Conservation (phyloP, 768 basidiomycete species). For the Lactifluus piperatus region DNA sequence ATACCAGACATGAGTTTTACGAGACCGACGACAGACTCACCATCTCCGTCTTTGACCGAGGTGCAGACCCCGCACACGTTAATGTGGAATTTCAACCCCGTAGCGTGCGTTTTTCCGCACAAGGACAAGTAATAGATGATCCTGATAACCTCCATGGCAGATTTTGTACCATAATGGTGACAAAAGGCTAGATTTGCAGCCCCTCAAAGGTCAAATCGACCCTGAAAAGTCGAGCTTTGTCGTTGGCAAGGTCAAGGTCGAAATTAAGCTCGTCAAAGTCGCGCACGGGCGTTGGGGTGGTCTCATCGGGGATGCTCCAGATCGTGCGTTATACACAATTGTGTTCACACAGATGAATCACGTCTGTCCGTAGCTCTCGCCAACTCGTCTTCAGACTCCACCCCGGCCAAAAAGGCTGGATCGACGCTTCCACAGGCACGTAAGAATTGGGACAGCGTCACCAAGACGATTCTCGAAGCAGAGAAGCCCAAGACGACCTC, state of each 20-base stretch:
- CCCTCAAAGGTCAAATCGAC: slow-evolving; percentile 76
- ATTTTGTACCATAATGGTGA: slow-evolving; percentile 60
- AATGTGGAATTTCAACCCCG: slow-evolving; percentile 55
- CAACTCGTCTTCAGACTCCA: slow-evolving; percentile 21
- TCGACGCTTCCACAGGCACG: slow-evolving; percentile 35
- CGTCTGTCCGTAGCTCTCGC: slow-evolving; percentile 25
- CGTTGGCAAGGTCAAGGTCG: slow-evolving; percentile 83
- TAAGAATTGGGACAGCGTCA: slow-evolving; percentile 91
- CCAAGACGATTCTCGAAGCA: slow-evolving; percentile 49
- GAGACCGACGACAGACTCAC: slow-evolving; percentile 72
- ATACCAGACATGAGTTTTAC: slow-evolving; percentile 62
- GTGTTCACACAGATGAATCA: neutral
- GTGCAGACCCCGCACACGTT: slow-evolving; percentile 57
- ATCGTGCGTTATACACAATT: slow-evolving; percentile 42
- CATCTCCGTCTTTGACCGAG: slow-evolving; percentile 71
- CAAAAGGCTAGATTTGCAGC: slow-evolving; percentile 61
- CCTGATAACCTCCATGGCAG: slow-evolving; percentile 26
- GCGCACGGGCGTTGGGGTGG: slow-evolving; percentile 62
- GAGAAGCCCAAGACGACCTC: slow-evolving; percentile 64
- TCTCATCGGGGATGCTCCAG: slow-evolving; percentile 66
- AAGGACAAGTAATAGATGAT: neutral
- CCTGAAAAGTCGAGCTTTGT: slow-evolving; percentile 50
- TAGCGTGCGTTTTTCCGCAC: slow-evolving; percentile 35
- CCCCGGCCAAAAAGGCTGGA: slow-evolving; percentile 24
- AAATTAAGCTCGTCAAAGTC: slow-evolving; percentile 68